A percentile compares a stretch with the other conserved stretches of the same genome.
These are phyloP conservation scores for Nidula microcarpa DNA, from an alignment of 768 basidiomycete genomes.

Conservation along the genomic window DNA sequence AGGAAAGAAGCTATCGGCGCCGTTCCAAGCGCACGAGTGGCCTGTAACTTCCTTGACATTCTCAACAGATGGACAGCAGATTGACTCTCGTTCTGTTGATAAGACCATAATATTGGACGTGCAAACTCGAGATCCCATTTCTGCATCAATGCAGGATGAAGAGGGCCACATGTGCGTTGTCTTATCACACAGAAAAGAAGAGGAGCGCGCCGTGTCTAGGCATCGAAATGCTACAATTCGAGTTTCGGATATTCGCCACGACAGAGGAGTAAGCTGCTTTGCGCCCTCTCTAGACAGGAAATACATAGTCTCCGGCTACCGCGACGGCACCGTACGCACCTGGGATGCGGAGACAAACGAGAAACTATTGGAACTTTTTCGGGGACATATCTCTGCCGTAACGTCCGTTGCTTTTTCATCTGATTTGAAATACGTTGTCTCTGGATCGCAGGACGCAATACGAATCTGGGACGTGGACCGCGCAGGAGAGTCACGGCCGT, in stretches of 20 bases:
- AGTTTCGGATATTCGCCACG: conserved; percentile 7
- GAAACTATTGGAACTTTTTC: conserved; percentile 1
- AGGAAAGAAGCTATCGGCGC: neutral
- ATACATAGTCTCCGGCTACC: conserved; percentile 12
- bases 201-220: conserved; percentile 1
- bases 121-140: neutral
- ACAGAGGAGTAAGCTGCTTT: conserved; percentile 12
- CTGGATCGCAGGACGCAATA: conserved; percentile 9
- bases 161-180: conserved; percentile 17
- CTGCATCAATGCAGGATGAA: conserved; percentile 10
- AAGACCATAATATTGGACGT: conserved; percentile 3
- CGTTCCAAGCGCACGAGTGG: conserved; percentile 13
- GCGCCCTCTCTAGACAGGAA: conserved; percentile 11
- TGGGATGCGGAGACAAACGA: conserved; percentile 13
- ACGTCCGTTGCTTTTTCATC: conserved; percentile 18
- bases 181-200: neutral
- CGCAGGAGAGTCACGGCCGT: too few species aligned
- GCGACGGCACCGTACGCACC: conserved; percentile 12
- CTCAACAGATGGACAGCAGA: conserved; percentile 15
- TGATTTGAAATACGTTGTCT: conserved; percentile 12
- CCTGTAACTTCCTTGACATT: conserved; percentile 11
- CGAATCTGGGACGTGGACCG: conserved; percentile 10
- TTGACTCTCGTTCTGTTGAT: conserved; percentile 10
- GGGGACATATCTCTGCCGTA: conserved; percentile 4
- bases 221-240: conserved; percentile 3